Base-by-base conservation (phyloP, 176 grass and related monocot genomes). In the Oryza coarctata region DNA sequence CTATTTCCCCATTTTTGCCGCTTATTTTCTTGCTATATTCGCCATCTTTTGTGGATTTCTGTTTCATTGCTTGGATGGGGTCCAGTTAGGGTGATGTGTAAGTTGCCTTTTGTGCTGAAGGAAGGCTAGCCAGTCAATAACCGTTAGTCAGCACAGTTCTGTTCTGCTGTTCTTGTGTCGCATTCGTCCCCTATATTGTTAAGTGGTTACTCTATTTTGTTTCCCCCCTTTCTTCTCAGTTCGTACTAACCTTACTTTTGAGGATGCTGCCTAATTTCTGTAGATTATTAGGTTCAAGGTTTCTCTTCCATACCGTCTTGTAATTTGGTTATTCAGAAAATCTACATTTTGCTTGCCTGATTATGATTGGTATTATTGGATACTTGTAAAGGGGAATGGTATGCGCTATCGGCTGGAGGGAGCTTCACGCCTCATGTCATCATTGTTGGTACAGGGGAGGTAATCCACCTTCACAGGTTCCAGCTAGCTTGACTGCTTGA, bases 381-480 rank as follows among this genome's bases (percentile, higher is more conserved):
- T 78, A 29, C 32, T 45, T 90, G 71, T 85, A 31, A 86, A 99
- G 96, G 96, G 39, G 93, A 95, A 76, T 99, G 91, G 96, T 99
- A 95, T 83, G 89, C 93, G 5, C 40, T 89, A 45, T 95, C 96
- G 4, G 96, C 96, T 1, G 96, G 96, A 85, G 96, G 96, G 79
- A 99, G 88, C 75, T 99, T 99, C 85, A 95, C 89, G 3, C 96
- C 96, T 12, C 96, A 98, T 87, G 96, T 95, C 41, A 76, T 98
- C 79, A 93, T 88, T 10, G 88, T 98, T 68, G 75, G 88, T 29
- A 85, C 96, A 65, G 91, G 96, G 74, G 96, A 98, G 89, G 96
- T 95, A 89, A 83, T 28, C 77, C 73, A 8, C 10, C 43, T 58
- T 76, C 18, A 5, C 64, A 38, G 50, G 1, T 55, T 20, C 5